Percentiles rank a stretch among this genome's conserved stretches.
phyloP scores from a whole-genome alignment of 805 yeast species.

The Yueomyces sinensis region DNA sequence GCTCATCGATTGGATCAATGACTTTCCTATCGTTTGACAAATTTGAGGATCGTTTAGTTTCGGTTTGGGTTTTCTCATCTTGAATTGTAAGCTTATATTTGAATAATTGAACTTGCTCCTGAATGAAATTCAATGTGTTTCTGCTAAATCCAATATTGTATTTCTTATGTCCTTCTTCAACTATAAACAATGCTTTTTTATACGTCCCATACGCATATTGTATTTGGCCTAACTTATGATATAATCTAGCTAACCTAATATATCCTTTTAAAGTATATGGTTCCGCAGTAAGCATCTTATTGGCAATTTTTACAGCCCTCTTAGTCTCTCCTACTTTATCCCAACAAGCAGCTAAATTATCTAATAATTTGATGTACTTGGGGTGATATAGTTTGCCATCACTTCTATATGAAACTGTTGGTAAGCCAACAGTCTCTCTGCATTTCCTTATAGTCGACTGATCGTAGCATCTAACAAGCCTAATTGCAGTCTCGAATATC shows the following conservation, averaged over 20 bases:
- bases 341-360: slow-evolving; percentile 17
- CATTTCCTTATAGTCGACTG: slow-evolving; percentile 6
- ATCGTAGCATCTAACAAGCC: slow-evolving; percentile 13
- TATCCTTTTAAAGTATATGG: slow-evolving; percentile 19
- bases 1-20: slow-evolving; percentile 15
- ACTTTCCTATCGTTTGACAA: slow-evolving; percentile 3
- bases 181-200: slow-evolving; percentile 8
- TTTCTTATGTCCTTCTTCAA: slow-evolving; percentile 4
- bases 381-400: slow-evolving; percentile 13
- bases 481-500: slow-evolving; percentile 17
- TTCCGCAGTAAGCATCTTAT: slow-evolving; percentile 12
- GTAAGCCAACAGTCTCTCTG: slow-evolving; percentile 1
- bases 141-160: slow-evolving; percentile 2
- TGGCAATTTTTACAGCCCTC: slow-evolving; percentile 12
- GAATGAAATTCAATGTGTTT: not conserved
- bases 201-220: slow-evolving; percentile 13
- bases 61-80: too few species aligned
- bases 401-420: not conserved
- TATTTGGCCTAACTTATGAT: slow-evolving; percentile 10
- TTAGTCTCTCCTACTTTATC: slow-evolving; percentile 15
- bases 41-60: too few species aligned
- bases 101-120: not conserved
- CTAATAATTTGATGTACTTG: slow-evolving; percentile 13
- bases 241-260: slow-evolving; percentile 15
- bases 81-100: not conserved